Evolutionary conservation across 169 alveolate genomes (phyloP).

Genomic region (Amoebophrya sp.): DNA sequence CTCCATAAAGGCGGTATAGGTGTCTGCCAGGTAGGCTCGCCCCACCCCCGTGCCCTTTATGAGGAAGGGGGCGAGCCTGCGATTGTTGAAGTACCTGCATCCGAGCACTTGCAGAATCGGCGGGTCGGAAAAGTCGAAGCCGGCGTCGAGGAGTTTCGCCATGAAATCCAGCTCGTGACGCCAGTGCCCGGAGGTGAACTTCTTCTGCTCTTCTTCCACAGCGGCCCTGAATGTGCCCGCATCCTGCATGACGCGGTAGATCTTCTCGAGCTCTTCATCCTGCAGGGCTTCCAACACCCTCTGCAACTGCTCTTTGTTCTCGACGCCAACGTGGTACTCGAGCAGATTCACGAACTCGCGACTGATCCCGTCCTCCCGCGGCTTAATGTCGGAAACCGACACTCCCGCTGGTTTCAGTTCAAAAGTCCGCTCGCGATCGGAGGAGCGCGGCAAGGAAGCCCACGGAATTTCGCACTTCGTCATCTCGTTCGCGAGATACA

Average conservation of each 20-base stretch:
- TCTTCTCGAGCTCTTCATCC: background rate
- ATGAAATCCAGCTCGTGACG: background rate
- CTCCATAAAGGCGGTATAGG: background rate
- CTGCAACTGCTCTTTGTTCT: background rate
- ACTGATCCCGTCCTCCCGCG: background rate
- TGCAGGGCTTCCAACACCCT: background rate
- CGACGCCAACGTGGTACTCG: background rate
- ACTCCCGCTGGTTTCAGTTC: background rate
- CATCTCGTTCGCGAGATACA: background rate
- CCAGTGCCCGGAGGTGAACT: background rate
- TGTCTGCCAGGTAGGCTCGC: background rate
- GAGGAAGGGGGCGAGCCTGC: background rate
- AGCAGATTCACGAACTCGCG: background rate
- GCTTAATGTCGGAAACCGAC: background rate
- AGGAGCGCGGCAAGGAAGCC: background rate
- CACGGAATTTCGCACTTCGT: background rate
- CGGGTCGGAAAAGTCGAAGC: slow-evolving; percentile 4
- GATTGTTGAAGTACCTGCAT: background rate
- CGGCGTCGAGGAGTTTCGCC: background rate
- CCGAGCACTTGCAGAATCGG: background rate
- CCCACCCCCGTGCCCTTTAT: background rate
- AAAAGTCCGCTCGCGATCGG: background rate
- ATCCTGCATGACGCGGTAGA: background rate
- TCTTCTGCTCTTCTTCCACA: background rate
- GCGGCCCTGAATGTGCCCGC: background rate